Base-by-base conservation (phyloP, 805 yeast genomes). In the Lachancea thermotolerans region DNA sequence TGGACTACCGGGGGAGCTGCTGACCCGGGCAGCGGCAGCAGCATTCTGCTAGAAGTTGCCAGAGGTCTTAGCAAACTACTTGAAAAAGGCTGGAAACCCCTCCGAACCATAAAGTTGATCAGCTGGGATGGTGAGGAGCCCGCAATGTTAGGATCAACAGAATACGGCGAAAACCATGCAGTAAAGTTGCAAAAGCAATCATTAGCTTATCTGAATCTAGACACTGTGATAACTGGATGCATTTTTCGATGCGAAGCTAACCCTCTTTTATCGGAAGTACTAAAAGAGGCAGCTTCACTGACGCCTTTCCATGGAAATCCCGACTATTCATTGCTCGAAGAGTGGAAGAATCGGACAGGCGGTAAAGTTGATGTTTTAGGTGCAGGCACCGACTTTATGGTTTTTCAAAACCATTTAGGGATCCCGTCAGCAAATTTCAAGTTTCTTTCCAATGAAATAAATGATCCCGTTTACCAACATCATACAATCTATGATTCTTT, bases 91-190 rank as follows among this genome's bases (percentile, higher is more conserved):
- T 86, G 90, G 90, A 75, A 73, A 55, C 95, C 95, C 10, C 60
- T 75, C 41, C 69, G 93, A 55, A 77, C 89, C 0, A 80, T 87
- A 18, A 71, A 77, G 44, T 69, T 87, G 38, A 82, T 82, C 0
- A 79, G 85, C 27, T 87, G 89, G 89, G 95, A 87, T 63, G 95
- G 86, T 31, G 89, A 81, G 52, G 87, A 81, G 56, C 76, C 75
- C 50, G 91, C 85, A 0, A 66, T 79, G 44, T 52, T 86, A 28
- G 95, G 95, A 1, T 79, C 89, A 0, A 81, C 93, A 0, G 93
- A 86, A 55, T 84, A 73, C 67, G 88, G 82, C 5, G 91, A 85
- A 59, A 77, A 78, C 39, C 68, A 76, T 44, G 66, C 71, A 2
- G 57, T 67, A 21, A 56, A 56, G 28, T 61, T 85, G 31, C 67